Percentiles rank a stretch among this genome's conserved stretches.
Evolutionary conservation across 495 filamentous ascomycete genomes (phyloP).

Genomic region (Penicillium verhagenii): DNA sequence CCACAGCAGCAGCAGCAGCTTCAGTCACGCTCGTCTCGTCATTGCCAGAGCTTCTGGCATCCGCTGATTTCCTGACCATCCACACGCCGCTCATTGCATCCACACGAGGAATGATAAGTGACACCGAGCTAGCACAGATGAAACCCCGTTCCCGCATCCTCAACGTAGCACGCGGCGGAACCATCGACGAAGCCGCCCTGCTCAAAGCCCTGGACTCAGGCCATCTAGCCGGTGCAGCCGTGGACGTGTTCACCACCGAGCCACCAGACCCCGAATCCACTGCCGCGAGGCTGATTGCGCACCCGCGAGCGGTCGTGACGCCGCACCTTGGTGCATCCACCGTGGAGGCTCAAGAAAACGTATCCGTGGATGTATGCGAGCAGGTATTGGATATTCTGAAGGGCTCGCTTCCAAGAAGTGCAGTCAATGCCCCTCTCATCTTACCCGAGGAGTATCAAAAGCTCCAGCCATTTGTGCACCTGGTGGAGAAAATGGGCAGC

Average conservation of each 20-base stretch:
- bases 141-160: slow-evolving; percentile 62
- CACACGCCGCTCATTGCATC: slow-evolving; percentile 72
- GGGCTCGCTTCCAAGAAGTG: slow-evolving; percentile 64
- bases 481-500: slow-evolving; percentile 68
- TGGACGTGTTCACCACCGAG: slow-evolving; percentile 75
- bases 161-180: slow-evolving; percentile 73
- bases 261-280: slow-evolving; percentile 52
- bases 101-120: slow-evolving; percentile 64
- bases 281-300: slow-evolving; percentile 54
- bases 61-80: slow-evolving; percentile 70
- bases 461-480: slow-evolving; percentile 65
- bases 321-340: slow-evolving; percentile 73
- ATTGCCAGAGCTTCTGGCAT: slow-evolving; percentile 55
- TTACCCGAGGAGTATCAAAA: slow-evolving; percentile 68
- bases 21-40: slow-evolving; percentile 54
- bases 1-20: slow-evolving; percentile 55
- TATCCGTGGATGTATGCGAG: slow-evolving; percentile 69
- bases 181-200: slow-evolving; percentile 70
- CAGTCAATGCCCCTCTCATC: slow-evolving; percentile 72
- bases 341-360: slow-evolving; percentile 75
- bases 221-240: slow-evolving; percentile 66
- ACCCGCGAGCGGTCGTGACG: slow-evolving; percentile 65
- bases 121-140: slow-evolving; percentile 62
- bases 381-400: slow-evolving; percentile 67
- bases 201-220: slow-evolving; percentile 63